These are phyloP conservation scores for Hypocreales sp. DNA, from an alignment of 2,329 filamentous ascomycete genomes.

Conservation along the genomic window DNA sequence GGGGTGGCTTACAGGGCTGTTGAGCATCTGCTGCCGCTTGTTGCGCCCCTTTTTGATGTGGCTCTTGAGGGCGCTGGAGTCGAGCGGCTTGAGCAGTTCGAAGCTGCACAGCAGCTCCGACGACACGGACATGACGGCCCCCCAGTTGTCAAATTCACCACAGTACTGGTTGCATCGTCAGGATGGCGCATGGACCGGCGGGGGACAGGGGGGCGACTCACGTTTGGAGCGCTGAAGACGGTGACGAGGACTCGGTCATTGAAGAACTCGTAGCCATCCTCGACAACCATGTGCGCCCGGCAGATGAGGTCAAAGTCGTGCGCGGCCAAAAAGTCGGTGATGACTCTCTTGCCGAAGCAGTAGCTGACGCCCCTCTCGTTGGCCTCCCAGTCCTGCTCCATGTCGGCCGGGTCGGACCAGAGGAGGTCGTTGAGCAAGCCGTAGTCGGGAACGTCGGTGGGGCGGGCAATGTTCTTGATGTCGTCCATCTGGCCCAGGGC, in stretches of 20 bases:
- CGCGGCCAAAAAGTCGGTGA: conserved; percentile 83
- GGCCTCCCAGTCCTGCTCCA: conserved; percentile 95
- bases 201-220: conserved; percentile 31
- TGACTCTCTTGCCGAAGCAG: conserved; percentile 96
- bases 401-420: conserved; percentile 96
- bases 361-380: conserved; percentile 96
- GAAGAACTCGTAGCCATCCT: conserved; percentile 98
- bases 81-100: conserved; percentile 87
- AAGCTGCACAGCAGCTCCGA: conserved; percentile 90
- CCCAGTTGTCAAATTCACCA: conserved; percentile 98
- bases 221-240: conserved; percentile 93
- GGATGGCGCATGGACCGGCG: conserved; percentile 9
- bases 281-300: conserved; percentile 96
- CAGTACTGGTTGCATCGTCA: conserved; percentile 60
- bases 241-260: conserved; percentile 89
- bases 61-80: conserved; percentile 90
- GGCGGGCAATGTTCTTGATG: conserved; percentile 86
- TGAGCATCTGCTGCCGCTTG: conserved; percentile 87
- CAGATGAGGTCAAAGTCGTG: conserved; percentile 98
- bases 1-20: conserved; percentile 66
- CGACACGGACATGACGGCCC: conserved; percentile 96
- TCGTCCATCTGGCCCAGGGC: conserved; percentile 95
- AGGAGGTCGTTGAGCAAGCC: conserved; percentile 87
- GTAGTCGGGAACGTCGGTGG: conserved; percentile 95
- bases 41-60: conserved; percentile 98